phyloP scores from a whole-genome alignment of 2,329 filamentous ascomycete genomes.

The Fusarium buharicum region DNA sequence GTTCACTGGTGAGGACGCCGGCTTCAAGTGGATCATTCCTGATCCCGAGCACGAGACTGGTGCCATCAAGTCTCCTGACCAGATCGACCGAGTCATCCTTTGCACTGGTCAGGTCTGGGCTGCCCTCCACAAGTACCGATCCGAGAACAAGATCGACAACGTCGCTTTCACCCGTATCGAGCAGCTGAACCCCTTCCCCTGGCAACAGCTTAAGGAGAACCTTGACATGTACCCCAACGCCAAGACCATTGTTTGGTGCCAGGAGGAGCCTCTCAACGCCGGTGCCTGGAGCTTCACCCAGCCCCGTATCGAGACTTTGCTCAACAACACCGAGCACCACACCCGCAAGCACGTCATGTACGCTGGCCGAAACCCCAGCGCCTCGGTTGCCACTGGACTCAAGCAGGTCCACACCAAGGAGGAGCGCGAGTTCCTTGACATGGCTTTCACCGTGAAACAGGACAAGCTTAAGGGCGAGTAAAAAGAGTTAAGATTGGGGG shows the following conservation, averaged over 20 bases:
- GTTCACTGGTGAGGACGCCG: constrained; percentile 82
- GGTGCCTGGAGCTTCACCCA: constrained; percentile 98
- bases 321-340: constrained; percentile 93
- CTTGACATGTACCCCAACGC: constrained; percentile 97
- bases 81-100: constrained; percentile 93
- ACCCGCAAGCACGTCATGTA: constrained; percentile 97
- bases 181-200: constrained; percentile 98
- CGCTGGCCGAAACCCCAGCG: constrained; percentile 91
- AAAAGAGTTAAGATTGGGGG: constrained; percentile 12
- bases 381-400: constrained; percentile 91
- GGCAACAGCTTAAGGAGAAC: constrained; percentile 96
- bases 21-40: constrained; percentile 96
- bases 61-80: constrained; percentile 79
- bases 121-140: constrained; percentile 89
- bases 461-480: constrained; percentile 77
- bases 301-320: constrained; percentile 93
- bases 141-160: constrained; percentile 85
- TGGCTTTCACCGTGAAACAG: constrained; percentile 71
- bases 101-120: constrained; percentile 96
- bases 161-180: constrained; percentile 95
- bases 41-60: constrained; percentile 85
- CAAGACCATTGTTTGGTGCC: constrained; percentile 95
- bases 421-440: constrained; percentile 82
- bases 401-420: constrained; percentile 92
- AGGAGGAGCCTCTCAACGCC: constrained; percentile 97